Evolutionary conservation across 208 protist species (phyloP).

Genomic region (Perkinsela sp.): DNA sequence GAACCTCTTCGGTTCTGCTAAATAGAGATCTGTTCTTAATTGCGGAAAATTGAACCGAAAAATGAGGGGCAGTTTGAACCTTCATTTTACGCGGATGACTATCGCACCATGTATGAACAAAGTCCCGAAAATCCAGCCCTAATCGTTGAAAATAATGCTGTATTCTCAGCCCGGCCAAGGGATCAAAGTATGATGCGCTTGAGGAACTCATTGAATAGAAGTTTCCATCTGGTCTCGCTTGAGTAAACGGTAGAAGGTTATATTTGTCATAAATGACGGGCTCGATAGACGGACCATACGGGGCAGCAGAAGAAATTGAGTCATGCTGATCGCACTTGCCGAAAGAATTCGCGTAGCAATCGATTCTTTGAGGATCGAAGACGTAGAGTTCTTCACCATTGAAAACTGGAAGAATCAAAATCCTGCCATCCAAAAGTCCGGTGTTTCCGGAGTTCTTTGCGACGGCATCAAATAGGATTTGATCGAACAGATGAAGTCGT

Average conservation of each 20-base stretch:
- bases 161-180: not conserved
- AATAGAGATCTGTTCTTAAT: too few species aligned
- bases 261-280: not conserved
- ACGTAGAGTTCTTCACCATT: not conserved
- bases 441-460: not conserved
- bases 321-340: too few species aligned
- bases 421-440: not conserved
- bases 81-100: not conserved
- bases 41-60: not conserved
- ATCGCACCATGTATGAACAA: not conserved
- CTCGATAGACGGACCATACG: not conserved
- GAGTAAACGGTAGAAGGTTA: not conserved
- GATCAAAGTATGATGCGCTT: not conserved
- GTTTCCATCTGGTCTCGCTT: not conserved
- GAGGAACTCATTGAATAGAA: not conserved
- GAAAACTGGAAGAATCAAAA: too few species aligned
- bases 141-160: not conserved
- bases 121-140: not conserved
- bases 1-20: too few species aligned
- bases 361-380: not conserved
- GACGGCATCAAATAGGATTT: not conserved
- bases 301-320: not conserved
- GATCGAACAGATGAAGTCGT: not conserved
- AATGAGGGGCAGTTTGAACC: not conserved
- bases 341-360: not conserved